Evolutionary conservation across 2,329 filamentous ascomycete genomes (phyloP), one percentile per base, ranked within the genome.

Genomic region (Trichoderma sp.): DNA sequence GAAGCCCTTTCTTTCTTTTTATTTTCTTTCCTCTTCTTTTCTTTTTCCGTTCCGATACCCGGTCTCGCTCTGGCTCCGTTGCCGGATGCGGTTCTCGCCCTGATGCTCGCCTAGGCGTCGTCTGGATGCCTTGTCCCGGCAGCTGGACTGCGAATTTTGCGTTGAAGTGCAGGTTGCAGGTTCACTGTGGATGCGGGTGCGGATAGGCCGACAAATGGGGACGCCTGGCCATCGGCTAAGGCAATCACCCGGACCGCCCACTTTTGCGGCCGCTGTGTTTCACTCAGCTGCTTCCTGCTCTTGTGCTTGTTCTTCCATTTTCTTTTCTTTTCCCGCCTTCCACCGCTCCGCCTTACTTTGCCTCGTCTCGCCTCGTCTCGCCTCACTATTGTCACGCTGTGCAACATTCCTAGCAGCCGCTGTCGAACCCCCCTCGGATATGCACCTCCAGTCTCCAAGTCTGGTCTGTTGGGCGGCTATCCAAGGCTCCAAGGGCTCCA

Each of bases 101-200:
- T 17, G 32, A 25, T 13, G 53, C 32, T 57, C 19, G 53, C 53
- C 53, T 32, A 22, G 3, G 56, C 29, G 25, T 4, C 25, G 57
- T 39, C 9, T 53, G 32, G 37, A 37, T 35, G 59, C 59, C 45
- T n/a, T n/a, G 59, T 52, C 22, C 59, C 19, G 32, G 45, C 17
- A 52, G 59, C 59, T 35, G 39, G 59, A 34, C 17, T 39, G 35
- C 54, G 50, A 57, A 65, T 53, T 65, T 65, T 65, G 63, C 63
- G 34, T 34, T 25, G 27, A 57, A 48, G 39, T 54, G 61, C 61
- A 64, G 37, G 48, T 57, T 45, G 63, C 63, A 65, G 63, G 37
- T 64, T 45, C 37, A 39, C 19, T 32, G 63, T 65, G 61, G 48
- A 45, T 52, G 59, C 45, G 29, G 29, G 39, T 25, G 27, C 57